These are phyloP conservation scores for Polytolypa hystricis DNA, from an alignment of 2,329 filamentous ascomycete species.

Conservation along the genomic window DNA sequence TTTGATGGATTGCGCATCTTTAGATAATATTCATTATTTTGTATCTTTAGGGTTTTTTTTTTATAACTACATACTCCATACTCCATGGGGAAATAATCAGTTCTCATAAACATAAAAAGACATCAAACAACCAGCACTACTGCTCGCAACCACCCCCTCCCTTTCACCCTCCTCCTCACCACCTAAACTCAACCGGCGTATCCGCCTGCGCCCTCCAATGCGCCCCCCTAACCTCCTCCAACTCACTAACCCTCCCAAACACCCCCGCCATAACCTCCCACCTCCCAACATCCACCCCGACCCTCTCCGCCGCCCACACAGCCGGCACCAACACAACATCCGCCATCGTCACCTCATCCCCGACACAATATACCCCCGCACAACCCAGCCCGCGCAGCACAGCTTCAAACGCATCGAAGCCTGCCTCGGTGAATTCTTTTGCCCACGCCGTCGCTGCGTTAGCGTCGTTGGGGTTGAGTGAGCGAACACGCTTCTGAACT, in stretches of 20 bases:
- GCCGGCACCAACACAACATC: conserved; percentile 50
- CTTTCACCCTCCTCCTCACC: no score
- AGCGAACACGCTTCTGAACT: conserved; percentile 40
- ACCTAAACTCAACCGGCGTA: conserved; percentile 37
- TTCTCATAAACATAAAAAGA: neutral
- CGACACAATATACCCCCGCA: conserved; percentile 45
- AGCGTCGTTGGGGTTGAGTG: conserved; percentile 28
- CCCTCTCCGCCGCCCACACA: conserved; percentile 46
- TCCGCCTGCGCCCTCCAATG: conserved; percentile 47
- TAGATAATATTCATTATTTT: no score
- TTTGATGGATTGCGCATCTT: conserved; percentile 4
- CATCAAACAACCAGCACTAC: neutral
- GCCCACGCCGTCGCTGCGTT: conserved; percentile 38
- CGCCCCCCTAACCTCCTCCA: conserved; percentile 42
- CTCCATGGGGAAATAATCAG: neutral
- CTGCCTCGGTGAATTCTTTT: conserved; percentile 39
- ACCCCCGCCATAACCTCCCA: conserved; percentile 41
- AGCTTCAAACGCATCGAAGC: conserved; percentile 47
- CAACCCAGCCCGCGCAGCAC: conserved; percentile 22
- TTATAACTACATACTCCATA: neutral
- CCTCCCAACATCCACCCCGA: conserved; percentile 41
- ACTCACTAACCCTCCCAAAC: conserved; percentile 34
- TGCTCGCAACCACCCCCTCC: no score
- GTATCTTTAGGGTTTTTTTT: no score
- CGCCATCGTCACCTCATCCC: conserved; percentile 45